Evolutionary conservation across 108 stramenopile genomes (phyloP).

Genomic region (Nitzschia inconspicua): DNA sequence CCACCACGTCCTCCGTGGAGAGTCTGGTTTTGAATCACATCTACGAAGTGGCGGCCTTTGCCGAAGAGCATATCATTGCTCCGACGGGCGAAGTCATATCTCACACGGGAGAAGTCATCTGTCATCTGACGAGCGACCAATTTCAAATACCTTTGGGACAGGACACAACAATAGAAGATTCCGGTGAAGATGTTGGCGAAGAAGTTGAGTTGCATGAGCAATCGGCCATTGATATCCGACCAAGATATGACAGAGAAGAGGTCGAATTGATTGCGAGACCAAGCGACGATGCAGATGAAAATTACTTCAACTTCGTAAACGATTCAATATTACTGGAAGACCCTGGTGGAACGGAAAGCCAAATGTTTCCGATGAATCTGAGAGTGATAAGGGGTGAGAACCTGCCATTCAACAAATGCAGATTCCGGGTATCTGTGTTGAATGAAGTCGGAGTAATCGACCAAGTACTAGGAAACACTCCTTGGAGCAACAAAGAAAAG

Average conservation of each 20-base stretch:
- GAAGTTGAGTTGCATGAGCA: no score
- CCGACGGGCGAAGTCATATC: not conserved
- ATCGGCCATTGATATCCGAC: not conserved
- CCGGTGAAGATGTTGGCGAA: no score
- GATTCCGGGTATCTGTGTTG: not conserved
- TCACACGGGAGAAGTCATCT: not conserved
- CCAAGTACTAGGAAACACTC: not conserved
- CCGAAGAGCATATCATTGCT: no score
- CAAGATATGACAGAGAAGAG: not conserved
- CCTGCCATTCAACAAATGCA: not conserved
- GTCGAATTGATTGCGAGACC: not conserved
- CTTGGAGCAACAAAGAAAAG: not conserved
- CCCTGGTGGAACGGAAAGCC: not conserved
- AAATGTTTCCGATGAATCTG: not conserved
- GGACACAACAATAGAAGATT: no score
- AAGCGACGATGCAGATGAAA: not conserved
- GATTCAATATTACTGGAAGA: no score
- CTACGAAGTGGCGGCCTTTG: not conserved
- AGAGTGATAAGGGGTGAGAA: constrained; percentile 1
- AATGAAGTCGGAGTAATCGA: not conserved
- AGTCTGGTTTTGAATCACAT: not conserved
- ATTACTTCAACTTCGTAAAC: not conserved
- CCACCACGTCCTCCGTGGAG: not conserved
- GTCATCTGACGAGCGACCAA: not conserved
- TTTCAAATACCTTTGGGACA: no score